Evolutionary conservation across 352 stramenopile genomes (phyloP).

Genomic region (Phytophthora citricola): DNA sequence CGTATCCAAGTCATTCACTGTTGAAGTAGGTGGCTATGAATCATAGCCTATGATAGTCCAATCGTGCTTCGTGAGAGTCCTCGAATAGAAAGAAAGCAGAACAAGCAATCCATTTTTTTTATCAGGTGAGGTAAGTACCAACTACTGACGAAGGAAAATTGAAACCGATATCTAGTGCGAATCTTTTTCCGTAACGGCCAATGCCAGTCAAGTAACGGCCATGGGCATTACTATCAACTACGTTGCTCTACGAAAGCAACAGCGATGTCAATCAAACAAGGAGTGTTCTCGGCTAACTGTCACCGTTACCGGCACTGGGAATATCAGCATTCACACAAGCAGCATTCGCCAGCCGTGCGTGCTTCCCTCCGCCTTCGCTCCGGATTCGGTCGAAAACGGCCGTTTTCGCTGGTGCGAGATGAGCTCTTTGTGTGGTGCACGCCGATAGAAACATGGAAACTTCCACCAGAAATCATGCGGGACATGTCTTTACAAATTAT

Average conservation of each 20-base stretch:
- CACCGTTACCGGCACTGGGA: conserved; percentile 14
- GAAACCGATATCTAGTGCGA: conserved; percentile 1
- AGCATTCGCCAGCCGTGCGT: conserved; percentile 7
- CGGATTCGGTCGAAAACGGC: conserved; percentile 20
- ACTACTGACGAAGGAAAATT: no score
- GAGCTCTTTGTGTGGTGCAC: conserved; percentile 6
- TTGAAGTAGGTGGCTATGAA: no score
- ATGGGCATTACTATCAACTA: neutral
- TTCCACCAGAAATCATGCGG: conserved; percentile 29
- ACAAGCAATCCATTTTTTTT: no score
- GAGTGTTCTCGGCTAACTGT: neutral
- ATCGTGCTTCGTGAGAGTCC: no score
- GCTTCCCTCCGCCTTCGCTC: conserved; percentile 13
- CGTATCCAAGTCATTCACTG: no score
- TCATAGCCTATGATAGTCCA: no score
- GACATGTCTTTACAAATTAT: conserved; percentile 24
- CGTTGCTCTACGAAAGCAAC: conserved; percentile 3
- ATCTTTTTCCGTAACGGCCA: conserved; percentile 28
- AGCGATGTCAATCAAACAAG: conserved; percentile 21
- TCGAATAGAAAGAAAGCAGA: no score
- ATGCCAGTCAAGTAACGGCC: conserved; percentile 23
- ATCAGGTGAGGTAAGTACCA: no score
- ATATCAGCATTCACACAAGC: conserved; percentile 9
- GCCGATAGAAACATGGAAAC: conserved; percentile 36
- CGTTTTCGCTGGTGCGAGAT: conserved; percentile 20